Evolutionary conservation across 2,329 filamentous ascomycete species (phyloP).

Genomic region (Ambrosiella beaveri): DNA sequence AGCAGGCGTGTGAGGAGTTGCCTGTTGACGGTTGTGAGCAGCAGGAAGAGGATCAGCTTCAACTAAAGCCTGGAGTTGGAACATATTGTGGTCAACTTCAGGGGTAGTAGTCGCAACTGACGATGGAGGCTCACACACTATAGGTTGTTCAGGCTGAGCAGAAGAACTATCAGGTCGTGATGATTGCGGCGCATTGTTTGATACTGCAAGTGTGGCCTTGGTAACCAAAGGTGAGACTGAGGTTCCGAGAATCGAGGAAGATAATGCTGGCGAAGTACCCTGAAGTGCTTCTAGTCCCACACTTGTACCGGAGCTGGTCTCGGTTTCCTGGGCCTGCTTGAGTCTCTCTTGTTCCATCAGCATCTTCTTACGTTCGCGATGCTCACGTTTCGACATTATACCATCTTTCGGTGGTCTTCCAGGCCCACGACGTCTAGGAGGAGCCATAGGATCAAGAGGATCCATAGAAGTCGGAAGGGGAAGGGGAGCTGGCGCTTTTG

Average conservation of each 20-base stretch:
- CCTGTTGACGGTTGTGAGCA: background rate
- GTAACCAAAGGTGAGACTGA: background rate
- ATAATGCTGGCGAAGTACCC: too few species aligned
- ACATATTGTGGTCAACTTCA: conserved; percentile 7
- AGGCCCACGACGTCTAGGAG: conserved; percentile 46
- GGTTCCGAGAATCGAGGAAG: background rate
- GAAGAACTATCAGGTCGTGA: background rate
- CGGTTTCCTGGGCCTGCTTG: background rate
- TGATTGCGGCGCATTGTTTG: background rate
- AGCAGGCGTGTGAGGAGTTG: background rate
- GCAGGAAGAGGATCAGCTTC: conserved; percentile 6
- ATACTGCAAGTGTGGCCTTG: background rate
- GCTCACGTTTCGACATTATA: conserved; percentile 64
- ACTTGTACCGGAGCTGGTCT: background rate
- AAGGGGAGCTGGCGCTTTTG: background rate
- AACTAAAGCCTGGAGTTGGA: conserved; percentile 9
- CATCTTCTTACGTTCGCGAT: conserved; percentile 42
- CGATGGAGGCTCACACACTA: background rate
- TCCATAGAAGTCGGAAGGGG: background rate
- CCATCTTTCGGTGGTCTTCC: conserved; percentile 72
- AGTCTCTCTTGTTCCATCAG: conserved; percentile 24
- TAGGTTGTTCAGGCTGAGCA: background rate
- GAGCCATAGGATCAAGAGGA: conserved; percentile 3
- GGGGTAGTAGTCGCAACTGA: background rate
- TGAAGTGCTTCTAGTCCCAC: background rate